Base-by-base conservation (phyloP, 176 grass and related monocot species). In the Aegilops tauschii region DNA sequence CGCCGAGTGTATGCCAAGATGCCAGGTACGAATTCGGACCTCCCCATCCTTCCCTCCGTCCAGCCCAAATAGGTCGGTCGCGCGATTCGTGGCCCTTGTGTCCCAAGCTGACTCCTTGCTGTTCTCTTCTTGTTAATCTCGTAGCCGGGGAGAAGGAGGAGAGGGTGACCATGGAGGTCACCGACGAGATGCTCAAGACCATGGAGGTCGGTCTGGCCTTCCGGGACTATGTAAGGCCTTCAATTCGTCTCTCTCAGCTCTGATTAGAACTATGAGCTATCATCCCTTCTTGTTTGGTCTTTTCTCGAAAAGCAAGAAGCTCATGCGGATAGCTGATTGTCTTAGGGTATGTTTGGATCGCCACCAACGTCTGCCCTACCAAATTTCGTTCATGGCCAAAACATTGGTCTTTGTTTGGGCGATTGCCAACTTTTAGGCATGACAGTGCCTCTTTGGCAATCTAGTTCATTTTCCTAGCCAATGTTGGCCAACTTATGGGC, bases 151-250 rank as follows among this genome's bases (percentile, higher is more conserved):
- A 91, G 82, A 77, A 77, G 56, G 83, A 88, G 81, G 90, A 88
- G 61, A 83, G 32, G 73, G 93, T 95, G 58, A 76, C 61, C 42
- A 94, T 96, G 97, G 97, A 98, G 88, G 86, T 96, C 69, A 94
- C 81, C 17, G 97, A 98, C 42, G 97, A 98, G 88, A 86, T 98
- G 49, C 72, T 98, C 79, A 98, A 98, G 92, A 88, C 90, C 94
- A 98, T 98, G 94, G 97, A 98, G 87, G 97, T 98, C 59, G 94
- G 97, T 4, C 72, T 98, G 90, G 97, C 97, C 59, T 98, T 98
- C 82, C 77, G 94, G 39, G 97, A 98, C 69, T 98, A 98, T 73
- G 94, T 98, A 89, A 88, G 83, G 64, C 25, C 72, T 25, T 9
- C 40, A 13, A 18, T 86, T 20, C 40, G 1, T 83, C 14, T 8